Base-by-base conservation (phyloP, 1,284 basidiomycete genomes). In the Heterobasidion parviporum region DNA sequence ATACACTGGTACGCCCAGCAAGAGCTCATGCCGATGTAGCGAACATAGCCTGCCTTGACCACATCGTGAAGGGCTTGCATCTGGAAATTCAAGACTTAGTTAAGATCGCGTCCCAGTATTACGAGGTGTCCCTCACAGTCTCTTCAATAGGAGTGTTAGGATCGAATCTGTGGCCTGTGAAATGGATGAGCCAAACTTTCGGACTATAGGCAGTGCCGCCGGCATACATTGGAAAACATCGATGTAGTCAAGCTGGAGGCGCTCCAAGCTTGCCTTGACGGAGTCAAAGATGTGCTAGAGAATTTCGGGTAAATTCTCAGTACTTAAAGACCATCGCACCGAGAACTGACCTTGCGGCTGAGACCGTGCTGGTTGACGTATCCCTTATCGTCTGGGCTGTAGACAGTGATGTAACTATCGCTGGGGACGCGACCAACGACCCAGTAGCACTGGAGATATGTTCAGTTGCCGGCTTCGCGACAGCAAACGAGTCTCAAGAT, bases 11-110 rank as follows among this genome's bases (percentile, higher is more conserved):
- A 53, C 6, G 56, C 56, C 32, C 43, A 43, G 35, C 56, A 57
- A n/a, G 52, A 53, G 52, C 56, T 57, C 56, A 53, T 57, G 62
- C 77, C 76, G 53, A 79, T 72, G 65, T 78, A 78, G 26, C 75
- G 64, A 12, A 70, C 76, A 52, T 68, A 68, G 33, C 76, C 76
- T 0, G 63, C 62, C 60, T 74, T 62, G 33, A 75, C 74, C 34
- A 77, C 68, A 56, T 77, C 75, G 59, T 78, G 74, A 2, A 78
- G 66, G 7, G 76, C 76, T 57, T 73, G 70, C 75, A 78, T 78
- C 55, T 62, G n/a, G n/a, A 6, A 32, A 20, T 15, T 12, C 32
- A 32, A 14, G 36, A 36, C 26, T n/a, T 45, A 16, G 16, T 26
- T 43, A 10, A 8, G 18, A n/a, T 8, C 50, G 16, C 12, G 52